These are phyloP conservation scores for Cucurbita moschata DNA, from an alignment of 306 rosid genomes.

Conservation along the genomic window DNA sequence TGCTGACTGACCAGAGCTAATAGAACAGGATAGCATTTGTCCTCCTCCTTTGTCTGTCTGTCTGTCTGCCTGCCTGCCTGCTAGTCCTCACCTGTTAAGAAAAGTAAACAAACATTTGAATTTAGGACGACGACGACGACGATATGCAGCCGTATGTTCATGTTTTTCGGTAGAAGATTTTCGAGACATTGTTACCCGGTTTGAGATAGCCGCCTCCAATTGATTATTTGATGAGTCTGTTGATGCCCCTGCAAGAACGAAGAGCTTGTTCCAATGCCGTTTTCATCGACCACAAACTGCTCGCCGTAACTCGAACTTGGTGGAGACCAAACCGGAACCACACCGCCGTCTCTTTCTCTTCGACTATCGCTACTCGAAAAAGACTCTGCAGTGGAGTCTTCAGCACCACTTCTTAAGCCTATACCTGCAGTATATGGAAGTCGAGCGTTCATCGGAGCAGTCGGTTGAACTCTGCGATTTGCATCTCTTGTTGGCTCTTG, in stretches of 20 bases:
- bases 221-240: slow-evolving; percentile 72
- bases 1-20: slow-evolving; percentile 12
- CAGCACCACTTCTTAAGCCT: slow-evolving; percentile 28
- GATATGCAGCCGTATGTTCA: not conserved
- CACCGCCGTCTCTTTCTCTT: slow-evolving; percentile 79
- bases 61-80: slow-evolving; percentile 13
- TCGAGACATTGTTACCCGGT: slow-evolving; percentile 48
- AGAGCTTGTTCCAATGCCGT: slow-evolving; percentile 41
- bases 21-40: slow-evolving; percentile 10
- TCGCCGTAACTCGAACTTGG: slow-evolving; percentile 58
- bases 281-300: slow-evolving; percentile 69
- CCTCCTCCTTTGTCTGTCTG: slow-evolving; percentile 1
- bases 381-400: slow-evolving; percentile 66
- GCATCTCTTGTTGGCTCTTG: slow-evolving; percentile 35
- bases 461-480: slow-evolving; percentile 24
- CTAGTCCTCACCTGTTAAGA: slow-evolving; percentile 32
- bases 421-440: slow-evolving; percentile 11
- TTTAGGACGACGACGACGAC: not conserved
- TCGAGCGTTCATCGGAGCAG: slow-evolving; percentile 11
- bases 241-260: slow-evolving; percentile 82
- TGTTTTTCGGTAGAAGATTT: not conserved
- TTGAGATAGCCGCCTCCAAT: slow-evolving; percentile 77
- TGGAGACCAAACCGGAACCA: slow-evolving; percentile 89
- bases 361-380: slow-evolving; percentile 47
- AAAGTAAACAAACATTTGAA: not conserved